Evolutionary conservation across 257 asterid species (phyloP).

Genomic region (Echites panduratus): DNA sequence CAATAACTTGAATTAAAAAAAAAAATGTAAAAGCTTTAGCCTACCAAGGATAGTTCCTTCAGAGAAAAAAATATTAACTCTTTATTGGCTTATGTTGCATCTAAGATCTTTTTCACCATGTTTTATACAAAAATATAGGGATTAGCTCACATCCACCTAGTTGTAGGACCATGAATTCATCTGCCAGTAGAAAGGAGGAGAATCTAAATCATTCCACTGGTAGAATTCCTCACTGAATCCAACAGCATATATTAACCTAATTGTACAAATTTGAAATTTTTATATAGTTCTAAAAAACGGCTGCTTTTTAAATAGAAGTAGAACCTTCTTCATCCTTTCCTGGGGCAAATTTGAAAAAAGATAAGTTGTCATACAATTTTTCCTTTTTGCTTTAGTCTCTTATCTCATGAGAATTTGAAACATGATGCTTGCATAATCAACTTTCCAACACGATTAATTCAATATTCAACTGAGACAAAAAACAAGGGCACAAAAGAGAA

Average conservation of each 20-base stretch:
- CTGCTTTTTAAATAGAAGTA: not conserved
- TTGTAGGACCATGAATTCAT: not conserved
- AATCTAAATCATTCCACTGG: not conserved
- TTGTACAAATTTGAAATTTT: not conserved
- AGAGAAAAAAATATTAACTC: not conserved
- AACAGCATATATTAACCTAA: not conserved
- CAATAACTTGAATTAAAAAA: not conserved
- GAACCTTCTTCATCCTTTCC: not conserved
- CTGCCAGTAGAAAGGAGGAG: not conserved
- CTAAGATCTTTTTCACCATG: not conserved
- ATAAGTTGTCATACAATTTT: not conserved
- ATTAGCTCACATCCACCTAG: not conserved
- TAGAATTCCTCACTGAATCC: not conserved
- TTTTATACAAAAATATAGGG: not conserved
- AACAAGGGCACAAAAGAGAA: not conserved
- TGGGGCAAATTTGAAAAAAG: not conserved
- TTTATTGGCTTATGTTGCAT: not conserved
- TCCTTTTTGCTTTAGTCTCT: not conserved
- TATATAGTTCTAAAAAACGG: too few relatives aligned
- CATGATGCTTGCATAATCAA: not conserved
- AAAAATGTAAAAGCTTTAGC: not conserved
- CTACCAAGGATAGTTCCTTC: not conserved
- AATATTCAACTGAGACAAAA: not conserved
- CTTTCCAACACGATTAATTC: not conserved
- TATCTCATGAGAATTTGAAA: not conserved